Percentiles rank a stretch among this genome's conserved stretches.
Conservation (phyloP, 2,329 filamentous ascomycete genomes). For the Colletotrichum liriopes region DNA sequence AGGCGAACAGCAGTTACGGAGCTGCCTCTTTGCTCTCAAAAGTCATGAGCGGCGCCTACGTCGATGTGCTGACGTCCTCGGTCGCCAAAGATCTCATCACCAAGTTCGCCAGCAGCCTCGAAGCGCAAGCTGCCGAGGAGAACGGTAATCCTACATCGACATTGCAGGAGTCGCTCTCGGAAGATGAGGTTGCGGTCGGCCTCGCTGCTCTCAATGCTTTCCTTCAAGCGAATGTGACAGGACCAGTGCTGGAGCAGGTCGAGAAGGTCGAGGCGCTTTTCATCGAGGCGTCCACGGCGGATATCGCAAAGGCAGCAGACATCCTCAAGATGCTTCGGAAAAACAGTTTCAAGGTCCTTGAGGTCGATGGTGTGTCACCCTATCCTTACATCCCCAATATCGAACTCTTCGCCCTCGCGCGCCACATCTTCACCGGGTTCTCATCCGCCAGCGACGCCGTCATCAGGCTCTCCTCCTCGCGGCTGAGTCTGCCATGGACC, state of each 20-base stretch:
- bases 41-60: constrained; percentile 26
- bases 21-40: constrained; percentile 10
- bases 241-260: constrained; percentile 76
- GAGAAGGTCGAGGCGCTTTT: constrained; percentile 55
- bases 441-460: constrained; percentile 46
- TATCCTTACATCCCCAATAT: constrained; percentile 89
- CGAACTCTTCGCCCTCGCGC: constrained; percentile 85
- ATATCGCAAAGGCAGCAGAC: constrained; percentile 39
- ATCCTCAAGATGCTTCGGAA: constrained; percentile 58
- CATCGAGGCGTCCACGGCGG: constrained; percentile 51
- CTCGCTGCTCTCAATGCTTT: constrained; percentile 83
- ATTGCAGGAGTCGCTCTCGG: constrained; percentile 14
- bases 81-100: constrained; percentile 23
- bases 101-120: constrained; percentile 18
- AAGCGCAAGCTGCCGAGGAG: constrained; percentile 12
- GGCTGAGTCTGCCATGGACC: constrained; percentile 69
- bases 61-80: constrained; percentile 33
- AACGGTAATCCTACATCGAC: background rate
- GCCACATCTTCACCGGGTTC: constrained; percentile 59
- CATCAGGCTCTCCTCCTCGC: constrained; percentile 57
- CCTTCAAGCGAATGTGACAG: constrained; percentile 89
- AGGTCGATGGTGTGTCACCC: constrained; percentile 87
- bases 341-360: constrained; percentile 66
- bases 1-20: background rate
- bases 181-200: constrained; percentile 66